phyloP scores from a whole-genome alignment of 1,284 basidiomycete genomes.

The Cryptococcus sp. region DNA sequence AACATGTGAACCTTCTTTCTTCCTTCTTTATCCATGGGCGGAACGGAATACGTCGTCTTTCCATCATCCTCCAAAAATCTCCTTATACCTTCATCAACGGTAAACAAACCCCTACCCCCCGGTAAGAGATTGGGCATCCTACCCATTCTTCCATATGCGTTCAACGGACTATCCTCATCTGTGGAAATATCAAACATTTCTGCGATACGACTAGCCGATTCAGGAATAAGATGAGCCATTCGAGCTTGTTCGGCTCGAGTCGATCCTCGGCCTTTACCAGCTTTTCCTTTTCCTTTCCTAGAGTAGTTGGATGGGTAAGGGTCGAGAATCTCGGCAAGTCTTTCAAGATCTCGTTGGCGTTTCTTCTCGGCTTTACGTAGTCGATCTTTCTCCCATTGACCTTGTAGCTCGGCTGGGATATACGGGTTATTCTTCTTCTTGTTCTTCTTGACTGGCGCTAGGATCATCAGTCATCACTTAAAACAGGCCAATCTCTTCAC shows the following conservation, averaged over 20 bases:
- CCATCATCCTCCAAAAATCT: conserved; percentile 61
- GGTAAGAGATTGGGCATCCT: conserved; percentile 3
- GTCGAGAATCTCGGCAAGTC: conserved; percentile 54
- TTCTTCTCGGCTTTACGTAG: conserved; percentile 74
- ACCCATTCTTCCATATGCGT: conserved; percentile 8
- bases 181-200: conserved; percentile 41
- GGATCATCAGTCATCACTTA: conserved; percentile 35
- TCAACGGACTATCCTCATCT: conserved; percentile 15
- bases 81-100: conserved; percentile 62
- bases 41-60: conserved; percentile 58
- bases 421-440: conserved; percentile 49
- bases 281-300: conserved; percentile 50
- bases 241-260: conserved; percentile 31
- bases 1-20: conserved; percentile 71
- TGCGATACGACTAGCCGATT: conserved; percentile 35
- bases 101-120: conserved; percentile 6
- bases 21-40: conserved; percentile 67
- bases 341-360: conserved; percentile 55
- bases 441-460: conserved; percentile 32
- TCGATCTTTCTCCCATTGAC: conserved; percentile 75
- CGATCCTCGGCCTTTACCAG: conserved; percentile 29
- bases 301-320: conserved; percentile 59
- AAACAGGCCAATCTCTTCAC: conserved; percentile 25
- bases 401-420: conserved; percentile 61
- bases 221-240: conserved; percentile 39